Percentiles rank a stretch among this genome's conserved stretches.
phyloP scores from a whole-genome alignment of 495 filamentous ascomycete species.

The Cladorrhinum samala region DNA sequence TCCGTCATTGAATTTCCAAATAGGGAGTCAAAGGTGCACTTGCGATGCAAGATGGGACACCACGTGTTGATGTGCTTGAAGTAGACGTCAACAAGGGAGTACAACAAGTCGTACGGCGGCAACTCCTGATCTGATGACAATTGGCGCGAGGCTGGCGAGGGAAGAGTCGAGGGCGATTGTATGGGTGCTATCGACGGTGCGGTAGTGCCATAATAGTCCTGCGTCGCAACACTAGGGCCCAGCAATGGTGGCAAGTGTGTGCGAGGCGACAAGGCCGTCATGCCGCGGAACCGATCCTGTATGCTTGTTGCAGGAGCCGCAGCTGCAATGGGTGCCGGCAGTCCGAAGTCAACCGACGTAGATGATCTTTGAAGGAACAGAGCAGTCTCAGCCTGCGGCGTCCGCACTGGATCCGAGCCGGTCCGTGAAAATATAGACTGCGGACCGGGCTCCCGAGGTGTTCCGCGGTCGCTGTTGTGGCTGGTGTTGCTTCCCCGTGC shows the following conservation, averaged over 20 bases:
- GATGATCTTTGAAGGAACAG: slow-evolving; percentile 58
- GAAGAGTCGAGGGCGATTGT: slow-evolving; percentile 41
- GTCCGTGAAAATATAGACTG: slow-evolving; percentile 31
- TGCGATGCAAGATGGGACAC: slow-evolving; percentile 82
- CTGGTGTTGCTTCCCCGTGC: slow-evolving; percentile 36
- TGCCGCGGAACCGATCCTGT: slow-evolving; percentile 29
- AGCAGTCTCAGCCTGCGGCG: slow-evolving; percentile 55
- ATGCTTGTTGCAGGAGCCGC: slow-evolving; percentile 15
- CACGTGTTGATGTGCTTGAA: slow-evolving; percentile 89
- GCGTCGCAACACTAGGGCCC: slow-evolving; percentile 27
- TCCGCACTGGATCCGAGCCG: slow-evolving; percentile 35
- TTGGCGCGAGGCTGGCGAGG: slow-evolving; percentile 31
- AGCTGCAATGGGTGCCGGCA: slow-evolving; percentile 18
- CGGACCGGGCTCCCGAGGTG: slow-evolving; percentile 37
- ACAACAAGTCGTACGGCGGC: slow-evolving; percentile 78
- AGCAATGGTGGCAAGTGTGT: slow-evolving; percentile 26
- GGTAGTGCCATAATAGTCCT: slow-evolving; percentile 39
- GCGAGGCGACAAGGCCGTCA: slow-evolving; percentile 33
- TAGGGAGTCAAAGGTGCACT: slow-evolving; percentile 71
- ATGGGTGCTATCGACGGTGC: slow-evolving; percentile 22
- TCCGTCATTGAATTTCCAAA: slow-evolving; percentile 70
- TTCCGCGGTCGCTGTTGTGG: slow-evolving; percentile 41
- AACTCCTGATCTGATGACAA: slow-evolving; percentile 62
- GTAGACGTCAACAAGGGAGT: slow-evolving; percentile 75
- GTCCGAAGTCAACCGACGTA: slow-evolving; percentile 33